Conservation (phyloP, 208 protist species). For the Crithidia acanthocephali region DNA sequence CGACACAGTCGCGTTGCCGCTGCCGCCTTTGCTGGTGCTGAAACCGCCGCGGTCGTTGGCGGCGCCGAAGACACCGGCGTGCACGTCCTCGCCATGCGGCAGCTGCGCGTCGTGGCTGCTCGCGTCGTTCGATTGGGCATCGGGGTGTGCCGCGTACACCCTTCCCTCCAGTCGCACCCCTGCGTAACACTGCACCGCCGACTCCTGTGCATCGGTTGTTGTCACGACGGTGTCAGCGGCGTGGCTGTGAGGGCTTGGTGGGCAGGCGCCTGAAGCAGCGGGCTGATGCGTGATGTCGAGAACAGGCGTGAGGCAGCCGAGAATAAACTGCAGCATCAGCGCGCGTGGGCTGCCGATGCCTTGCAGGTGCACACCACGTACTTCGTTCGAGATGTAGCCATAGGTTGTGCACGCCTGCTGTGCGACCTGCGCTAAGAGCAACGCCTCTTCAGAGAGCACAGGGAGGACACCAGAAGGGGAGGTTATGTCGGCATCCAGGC, state of each 20-base stretch:
- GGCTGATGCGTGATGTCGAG: constrained; percentile 32
- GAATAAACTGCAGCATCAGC: constrained; percentile 68
- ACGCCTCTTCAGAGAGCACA: constrained; percentile 41
- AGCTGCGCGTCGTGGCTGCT: not conserved
- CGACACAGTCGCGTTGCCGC: constrained; percentile 13
- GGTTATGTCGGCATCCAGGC: not conserved
- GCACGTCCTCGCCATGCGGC: not conserved
- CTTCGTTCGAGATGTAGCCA: constrained; percentile 68
- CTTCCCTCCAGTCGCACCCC: constrained; percentile 28
- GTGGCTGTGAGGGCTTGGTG: too few species aligned
- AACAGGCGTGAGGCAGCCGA: constrained; percentile 51
- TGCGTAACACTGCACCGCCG: constrained; percentile 25
- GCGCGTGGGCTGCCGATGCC: constrained; percentile 51
- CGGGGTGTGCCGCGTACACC: constrained; percentile 21
- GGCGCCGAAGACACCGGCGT: constrained; percentile 5
- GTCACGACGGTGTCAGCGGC: not conserved
- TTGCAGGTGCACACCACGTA: constrained; percentile 81
- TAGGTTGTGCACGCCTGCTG: constrained; percentile 51
- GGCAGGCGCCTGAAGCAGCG: not conserved
- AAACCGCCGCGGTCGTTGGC: not conserved
- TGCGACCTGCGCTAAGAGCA: constrained; percentile 45
- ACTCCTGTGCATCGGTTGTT: not conserved
- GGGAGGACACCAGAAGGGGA: constrained; percentile 14
- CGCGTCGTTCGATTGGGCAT: not conserved
- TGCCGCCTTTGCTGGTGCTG: not conserved